Evolutionary conservation across 345 rosid genomes (phyloP).

Genomic region (Limnanthes douglasii): DNA sequence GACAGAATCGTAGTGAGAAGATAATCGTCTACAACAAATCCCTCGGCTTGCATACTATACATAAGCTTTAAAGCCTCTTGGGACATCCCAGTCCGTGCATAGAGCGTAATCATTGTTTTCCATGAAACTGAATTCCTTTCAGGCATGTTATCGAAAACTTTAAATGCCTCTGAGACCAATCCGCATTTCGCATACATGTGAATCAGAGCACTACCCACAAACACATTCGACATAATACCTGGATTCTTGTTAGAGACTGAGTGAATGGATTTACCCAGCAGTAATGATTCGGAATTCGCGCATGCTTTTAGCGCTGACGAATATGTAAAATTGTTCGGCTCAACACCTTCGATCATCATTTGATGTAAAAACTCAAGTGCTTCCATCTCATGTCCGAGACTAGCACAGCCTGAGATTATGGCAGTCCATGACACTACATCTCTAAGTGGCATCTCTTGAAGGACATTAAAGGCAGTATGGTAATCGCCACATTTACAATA

Average conservation of each 20-base stretch:
- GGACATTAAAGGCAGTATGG: conserved; percentile 39
- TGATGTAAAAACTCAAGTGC: conserved; percentile 60
- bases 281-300: conserved; percentile 50
- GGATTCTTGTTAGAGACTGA: conserved; percentile 66
- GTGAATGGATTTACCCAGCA: conserved; percentile 53
- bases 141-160: conserved; percentile 67
- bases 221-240: conserved; percentile 42
- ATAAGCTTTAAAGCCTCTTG: conserved; percentile 73
- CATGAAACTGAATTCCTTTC: conserved; percentile 58
- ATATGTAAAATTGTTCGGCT: conserved; percentile 68
- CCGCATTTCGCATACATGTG: conserved; percentile 88
- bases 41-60: conserved; percentile 72
- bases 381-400: conserved; percentile 59
- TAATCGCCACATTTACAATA: conserved; percentile 71
- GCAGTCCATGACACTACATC: conserved; percentile 94
- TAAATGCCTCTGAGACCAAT: conserved; percentile 49
- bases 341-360: conserved; percentile 80
- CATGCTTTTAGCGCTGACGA: conserved; percentile 83
- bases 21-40: conserved; percentile 60
- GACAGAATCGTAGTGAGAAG: conserved; percentile 37
- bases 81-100: conserved; percentile 58
- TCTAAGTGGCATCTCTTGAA: conserved; percentile 53
- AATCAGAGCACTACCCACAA: conserved; percentile 73
- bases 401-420: conserved; percentile 67
- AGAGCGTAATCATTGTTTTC: conserved; percentile 77